phyloP scores from a whole-genome alignment of 2,329 filamentous ascomycete genomes.

The Camptophora hylomeconis region DNA sequence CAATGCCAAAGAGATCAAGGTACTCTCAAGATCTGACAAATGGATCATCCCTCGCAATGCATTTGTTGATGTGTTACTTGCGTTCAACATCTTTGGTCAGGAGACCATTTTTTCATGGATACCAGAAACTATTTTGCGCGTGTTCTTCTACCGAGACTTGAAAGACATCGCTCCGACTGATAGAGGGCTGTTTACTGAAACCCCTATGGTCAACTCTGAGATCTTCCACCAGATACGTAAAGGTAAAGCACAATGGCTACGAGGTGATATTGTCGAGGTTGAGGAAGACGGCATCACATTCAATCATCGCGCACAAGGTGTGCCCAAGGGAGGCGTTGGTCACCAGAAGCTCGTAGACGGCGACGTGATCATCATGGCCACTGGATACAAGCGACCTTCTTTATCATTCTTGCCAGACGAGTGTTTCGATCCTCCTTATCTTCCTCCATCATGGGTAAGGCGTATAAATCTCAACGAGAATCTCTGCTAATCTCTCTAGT shows the following conservation, averaged over 20 bases:
- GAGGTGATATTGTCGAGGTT: slow-evolving; percentile 63
- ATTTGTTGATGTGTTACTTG: slow-evolving; percentile 58
- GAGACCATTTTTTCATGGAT: slow-evolving; percentile 67
- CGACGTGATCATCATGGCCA: slow-evolving; percentile 72
- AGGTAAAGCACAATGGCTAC: slow-evolving; percentile 64
- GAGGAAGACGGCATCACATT: slow-evolving; percentile 52
- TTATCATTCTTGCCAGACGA: slow-evolving; percentile 62
- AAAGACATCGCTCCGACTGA: slow-evolving; percentile 54
- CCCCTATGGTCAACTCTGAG: slow-evolving; percentile 77
- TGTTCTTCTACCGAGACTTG: slow-evolving; percentile 74
- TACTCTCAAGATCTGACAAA: slow-evolving; percentile 67
- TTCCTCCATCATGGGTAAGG: slow-evolving; percentile 75
- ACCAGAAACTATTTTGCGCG: slow-evolving; percentile 59
- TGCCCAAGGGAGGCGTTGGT: slow-evolving; percentile 65
- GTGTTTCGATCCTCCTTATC: slow-evolving; percentile 60
- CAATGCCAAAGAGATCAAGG: slow-evolving; percentile 53
- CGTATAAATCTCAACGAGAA: too few relatives aligned
- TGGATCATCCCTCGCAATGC: slow-evolving; percentile 79
- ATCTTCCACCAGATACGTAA: slow-evolving; percentile 62
- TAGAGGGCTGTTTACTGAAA: slow-evolving; percentile 68
- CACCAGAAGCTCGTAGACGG: slow-evolving; percentile 51
- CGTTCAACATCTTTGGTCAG: slow-evolving; percentile 65
- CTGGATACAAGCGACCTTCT: slow-evolving; percentile 63
- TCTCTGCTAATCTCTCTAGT: too few relatives aligned
- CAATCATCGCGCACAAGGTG: slow-evolving; percentile 57